These are phyloP conservation scores for Endogone sp. DNA, from an alignment of 192 early-diverging fungal genomes.

Conservation along the genomic window DNA sequence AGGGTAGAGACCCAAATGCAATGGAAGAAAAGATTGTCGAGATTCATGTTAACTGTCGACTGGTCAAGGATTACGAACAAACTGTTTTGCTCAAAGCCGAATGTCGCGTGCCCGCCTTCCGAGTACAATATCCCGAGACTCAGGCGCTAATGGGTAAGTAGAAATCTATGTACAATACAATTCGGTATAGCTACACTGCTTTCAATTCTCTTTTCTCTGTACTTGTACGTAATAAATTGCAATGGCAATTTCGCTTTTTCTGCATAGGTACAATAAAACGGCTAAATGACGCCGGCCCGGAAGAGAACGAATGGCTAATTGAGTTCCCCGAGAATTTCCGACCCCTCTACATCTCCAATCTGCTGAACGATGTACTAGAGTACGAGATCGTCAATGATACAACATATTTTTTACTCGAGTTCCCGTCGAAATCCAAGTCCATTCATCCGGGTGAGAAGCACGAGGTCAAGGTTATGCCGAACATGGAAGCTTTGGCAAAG, in stretches of 20 bases:
- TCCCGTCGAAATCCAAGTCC: constrained; percentile 29
- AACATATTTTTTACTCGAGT: constrained; percentile 67
- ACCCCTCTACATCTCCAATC: constrained; percentile 50
- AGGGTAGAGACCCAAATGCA: constrained; percentile 36
- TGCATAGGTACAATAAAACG: not conserved
- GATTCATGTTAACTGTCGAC: constrained; percentile 73
- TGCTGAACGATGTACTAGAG: constrained; percentile 48
- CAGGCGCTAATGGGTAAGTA: constrained; percentile 42
- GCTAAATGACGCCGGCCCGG: constrained; percentile 13
- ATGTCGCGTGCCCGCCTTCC: constrained; percentile 51
- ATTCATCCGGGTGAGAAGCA: constrained; percentile 27
- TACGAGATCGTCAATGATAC: constrained; percentile 71
- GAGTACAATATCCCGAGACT: constrained; percentile 36
- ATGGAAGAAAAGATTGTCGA: constrained; percentile 66
- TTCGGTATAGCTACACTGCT: not conserved
- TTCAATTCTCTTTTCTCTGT: constrained; percentile 3
- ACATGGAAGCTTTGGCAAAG: constrained; percentile 48
- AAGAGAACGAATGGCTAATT: constrained; percentile 51
- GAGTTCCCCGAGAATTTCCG: constrained; percentile 33
- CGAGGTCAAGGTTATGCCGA: constrained; percentile 45
- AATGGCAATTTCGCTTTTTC: not conserved
- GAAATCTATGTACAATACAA: not conserved
- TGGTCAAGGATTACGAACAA: constrained; percentile 80
- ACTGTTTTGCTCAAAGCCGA: constrained; percentile 58
- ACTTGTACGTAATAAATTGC: not conserved